Evolutionary conservation across 768 basidiomycete species (phyloP).

Genomic region (Xerocomus potaroensis): DNA sequence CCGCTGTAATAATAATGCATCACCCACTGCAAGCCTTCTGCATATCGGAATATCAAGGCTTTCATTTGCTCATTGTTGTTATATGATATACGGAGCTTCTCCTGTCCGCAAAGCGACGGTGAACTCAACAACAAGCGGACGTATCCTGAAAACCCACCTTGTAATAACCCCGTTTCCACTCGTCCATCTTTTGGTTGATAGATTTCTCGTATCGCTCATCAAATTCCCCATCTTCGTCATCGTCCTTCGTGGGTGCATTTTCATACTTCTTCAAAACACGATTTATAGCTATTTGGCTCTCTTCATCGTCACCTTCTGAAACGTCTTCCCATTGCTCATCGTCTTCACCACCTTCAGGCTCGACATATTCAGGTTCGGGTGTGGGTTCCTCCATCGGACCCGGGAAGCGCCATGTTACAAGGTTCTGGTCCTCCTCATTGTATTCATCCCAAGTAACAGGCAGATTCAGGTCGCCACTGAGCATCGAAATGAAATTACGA

Average conservation of each 20-base stretch:
- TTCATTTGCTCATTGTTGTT: constrained; percentile 65
- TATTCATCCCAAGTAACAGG: constrained; percentile 90
- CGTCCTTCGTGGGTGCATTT: constrained; percentile 72
- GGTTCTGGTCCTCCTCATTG: constrained; percentile 74
- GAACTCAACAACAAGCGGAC: constrained; percentile 4
- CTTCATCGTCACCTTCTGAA: constrained; percentile 56
- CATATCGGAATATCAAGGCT: constrained; percentile 72
- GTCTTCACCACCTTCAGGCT: constrained; percentile 41
- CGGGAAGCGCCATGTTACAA: constrained; percentile 67
- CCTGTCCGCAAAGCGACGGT: constrained; percentile 41
- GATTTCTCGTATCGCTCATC: constrained; percentile 74
- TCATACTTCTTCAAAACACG: constrained; percentile 86
- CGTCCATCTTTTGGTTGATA: constrained; percentile 78
- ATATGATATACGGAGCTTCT: constrained; percentile 80
- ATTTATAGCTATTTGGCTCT: constrained; percentile 68
- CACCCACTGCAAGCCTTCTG: constrained; percentile 97
- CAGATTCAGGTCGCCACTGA: constrained; percentile 77
- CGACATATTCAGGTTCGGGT: constrained; percentile 30
- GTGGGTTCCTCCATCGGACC: constrained; percentile 35
- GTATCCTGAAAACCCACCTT: constrained; percentile 57
- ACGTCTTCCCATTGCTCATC: constrained; percentile 48
- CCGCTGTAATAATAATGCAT: constrained; percentile 99
- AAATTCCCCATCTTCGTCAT: constrained; percentile 68
- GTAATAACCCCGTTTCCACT: constrained; percentile 92
- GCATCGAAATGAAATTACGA: constrained; percentile 67